Conservation (phyloP, 306 rosid genomes). For the Glycine tomentella region DNA sequence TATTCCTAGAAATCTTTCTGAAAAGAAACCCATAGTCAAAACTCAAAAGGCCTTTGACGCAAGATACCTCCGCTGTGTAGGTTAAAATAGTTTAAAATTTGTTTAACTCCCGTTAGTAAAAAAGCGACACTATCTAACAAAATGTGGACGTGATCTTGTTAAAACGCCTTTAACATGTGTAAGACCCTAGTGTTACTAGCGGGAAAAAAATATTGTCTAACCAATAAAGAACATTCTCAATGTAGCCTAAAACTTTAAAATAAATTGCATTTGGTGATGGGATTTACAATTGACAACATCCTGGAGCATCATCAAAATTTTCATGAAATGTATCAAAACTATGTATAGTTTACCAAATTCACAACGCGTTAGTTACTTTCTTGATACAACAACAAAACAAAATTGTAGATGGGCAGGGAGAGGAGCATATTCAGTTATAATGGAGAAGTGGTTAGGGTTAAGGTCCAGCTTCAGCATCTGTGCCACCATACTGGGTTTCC, state of each 20-base stretch:
- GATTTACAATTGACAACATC: conserved; percentile 40
- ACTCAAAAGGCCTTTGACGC: not conserved
- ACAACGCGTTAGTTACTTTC: not conserved
- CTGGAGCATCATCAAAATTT: conserved; percentile 16
- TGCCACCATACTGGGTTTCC: conserved; percentile 34
- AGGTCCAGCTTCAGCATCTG: conserved; percentile 52
- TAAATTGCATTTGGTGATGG: not conserved
- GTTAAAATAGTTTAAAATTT: no score
- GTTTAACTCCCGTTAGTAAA: not conserved
- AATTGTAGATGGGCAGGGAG: not conserved
- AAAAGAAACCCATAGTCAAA: not conserved
- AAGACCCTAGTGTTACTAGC: not conserved
- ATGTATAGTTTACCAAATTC: not conserved
- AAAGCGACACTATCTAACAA: no score
- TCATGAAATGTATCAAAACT: not conserved
- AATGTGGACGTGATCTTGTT: not conserved
- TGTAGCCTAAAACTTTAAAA: not conserved
- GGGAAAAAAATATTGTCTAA: not conserved
- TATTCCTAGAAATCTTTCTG: no score
- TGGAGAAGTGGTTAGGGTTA: conserved; percentile 53
- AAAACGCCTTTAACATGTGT: not conserved
- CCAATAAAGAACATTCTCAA: not conserved
- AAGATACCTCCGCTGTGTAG: not conserved
- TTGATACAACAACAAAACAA: not conserved
- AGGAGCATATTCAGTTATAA: conserved; percentile 22